phyloP scores from a whole-genome alignment of 208 protist genomes.

The Endotrypanum monterogeii region DNA sequence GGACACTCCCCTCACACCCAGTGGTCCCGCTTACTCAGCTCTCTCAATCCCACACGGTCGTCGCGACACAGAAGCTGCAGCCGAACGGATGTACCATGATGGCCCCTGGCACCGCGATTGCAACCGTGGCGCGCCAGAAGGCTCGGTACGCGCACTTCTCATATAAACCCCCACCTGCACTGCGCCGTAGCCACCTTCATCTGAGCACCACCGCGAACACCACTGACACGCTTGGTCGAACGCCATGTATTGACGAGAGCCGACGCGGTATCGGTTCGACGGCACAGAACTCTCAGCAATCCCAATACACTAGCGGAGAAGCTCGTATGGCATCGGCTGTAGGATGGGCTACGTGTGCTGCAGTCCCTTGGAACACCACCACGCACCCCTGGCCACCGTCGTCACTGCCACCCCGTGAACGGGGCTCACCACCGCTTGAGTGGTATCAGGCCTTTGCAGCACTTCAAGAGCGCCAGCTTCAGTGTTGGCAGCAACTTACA shows the following conservation, averaged over 20 bases:
- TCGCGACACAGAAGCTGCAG: not conserved
- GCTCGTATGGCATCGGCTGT: not conserved
- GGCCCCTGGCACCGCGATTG: not conserved
- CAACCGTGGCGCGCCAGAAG: slow-evolving; percentile 26
- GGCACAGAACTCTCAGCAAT: not conserved
- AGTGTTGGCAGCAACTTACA: slow-evolving; percentile 23
- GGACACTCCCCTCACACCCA: not conserved
- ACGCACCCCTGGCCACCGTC: not conserved
- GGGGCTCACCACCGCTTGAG: slow-evolving; percentile 1
- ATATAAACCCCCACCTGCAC: slow-evolving; percentile 13
- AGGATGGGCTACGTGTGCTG: not conserved
- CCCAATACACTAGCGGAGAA: not conserved
- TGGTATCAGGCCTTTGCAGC: slow-evolving; percentile 1
- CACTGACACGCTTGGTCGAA: not conserved
- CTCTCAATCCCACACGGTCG: not conserved
- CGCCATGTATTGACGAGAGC: not conserved
- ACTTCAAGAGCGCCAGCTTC: slow-evolving; percentile 29
- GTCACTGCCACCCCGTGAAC: no score
- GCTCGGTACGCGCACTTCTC: slow-evolving; percentile 18
- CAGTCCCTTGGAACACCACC: not conserved
- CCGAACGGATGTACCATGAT: not conserved
- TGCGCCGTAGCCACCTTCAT: slow-evolving; percentile 1
- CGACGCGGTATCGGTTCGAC: not conserved
- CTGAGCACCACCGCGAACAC: not conserved
- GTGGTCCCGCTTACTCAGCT: not conserved